Evolutionary conservation across 1,284 basidiomycete species (phyloP).

Genomic region (Butyriboletus appendiculatus): DNA sequence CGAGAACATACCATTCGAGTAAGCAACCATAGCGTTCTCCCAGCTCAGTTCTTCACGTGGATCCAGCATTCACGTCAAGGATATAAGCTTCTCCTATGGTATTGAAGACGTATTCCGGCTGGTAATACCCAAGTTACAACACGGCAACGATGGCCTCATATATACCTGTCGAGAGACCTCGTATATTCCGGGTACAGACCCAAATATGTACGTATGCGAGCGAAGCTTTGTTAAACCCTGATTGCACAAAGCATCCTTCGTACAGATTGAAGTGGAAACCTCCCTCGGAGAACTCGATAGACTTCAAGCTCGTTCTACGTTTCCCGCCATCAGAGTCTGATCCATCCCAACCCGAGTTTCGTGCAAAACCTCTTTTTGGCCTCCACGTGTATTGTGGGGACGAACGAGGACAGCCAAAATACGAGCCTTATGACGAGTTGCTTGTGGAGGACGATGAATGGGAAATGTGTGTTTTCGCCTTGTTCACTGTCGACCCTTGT

Average conservation of each 20-base stretch:
- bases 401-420: conserved; percentile 55
- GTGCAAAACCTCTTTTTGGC: conserved; percentile 85
- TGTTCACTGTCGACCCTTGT: not conserved
- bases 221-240: conserved; percentile 1
- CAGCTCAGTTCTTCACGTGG: conserved; percentile 11
- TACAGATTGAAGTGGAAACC: conserved; percentile 98
- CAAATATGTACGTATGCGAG: conserved; percentile 86
- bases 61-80: conserved; percentile 81
- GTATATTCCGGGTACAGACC: conserved; percentile 90
- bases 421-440: conserved; percentile 89
- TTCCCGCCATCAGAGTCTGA: conserved; percentile 74
- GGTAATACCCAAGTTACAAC: conserved; percentile 87
- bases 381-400: conserved; percentile 81
- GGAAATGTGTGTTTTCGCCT: conserved; percentile 70
- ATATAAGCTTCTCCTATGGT: conserved; percentile 88
- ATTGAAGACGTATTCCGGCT: conserved; percentile 83
- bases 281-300: conserved; percentile 96
- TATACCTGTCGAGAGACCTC: conserved; percentile 90
- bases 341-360: conserved; percentile 71
- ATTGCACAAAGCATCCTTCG: not conserved
- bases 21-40: conserved; percentile 34
- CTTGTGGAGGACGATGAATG: conserved; percentile 90
- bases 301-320: conserved; percentile 92
- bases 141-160: conserved; percentile 96
- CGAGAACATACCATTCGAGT: conserved; percentile 83